phyloP scores from a whole-genome alignment of 2,329 filamentous ascomycete genomes.

The Piedraia hortae region DNA sequence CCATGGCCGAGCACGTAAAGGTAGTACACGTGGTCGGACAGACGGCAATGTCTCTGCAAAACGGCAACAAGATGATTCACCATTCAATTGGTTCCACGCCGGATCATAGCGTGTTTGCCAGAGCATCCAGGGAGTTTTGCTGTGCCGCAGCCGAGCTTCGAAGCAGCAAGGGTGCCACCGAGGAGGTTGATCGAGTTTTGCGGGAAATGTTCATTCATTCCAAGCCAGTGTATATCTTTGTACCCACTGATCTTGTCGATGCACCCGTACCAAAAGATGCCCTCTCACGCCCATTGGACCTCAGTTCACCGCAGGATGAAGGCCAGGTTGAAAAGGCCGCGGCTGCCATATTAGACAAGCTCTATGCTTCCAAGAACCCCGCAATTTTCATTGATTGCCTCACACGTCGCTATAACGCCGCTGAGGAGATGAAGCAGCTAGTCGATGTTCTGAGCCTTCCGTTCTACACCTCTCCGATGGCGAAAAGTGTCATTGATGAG shows the following conservation, averaged over 20 bases:
- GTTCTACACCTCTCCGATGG: conserved; percentile 16
- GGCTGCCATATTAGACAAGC: conserved; percentile 10
- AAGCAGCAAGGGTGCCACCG: conserved; percentile 15
- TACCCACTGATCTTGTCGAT: conserved; percentile 16
- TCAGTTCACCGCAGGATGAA: conserved; percentile 9
- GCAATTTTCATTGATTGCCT: conserved; percentile 16
- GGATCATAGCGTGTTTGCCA: conserved; percentile 17
- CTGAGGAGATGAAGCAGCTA: conserved; percentile 11
- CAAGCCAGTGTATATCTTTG: conserved; percentile 18
- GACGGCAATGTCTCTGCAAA: conserved; percentile 17
- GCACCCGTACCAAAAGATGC: conserved; percentile 13
- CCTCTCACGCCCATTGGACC: conserved; percentile 14
- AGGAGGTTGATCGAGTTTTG: conserved; percentile 18
- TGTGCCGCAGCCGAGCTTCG: conserved; percentile 16
- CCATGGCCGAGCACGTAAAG: conserved; percentile 18
- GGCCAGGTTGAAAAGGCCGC: conserved; percentile 10
- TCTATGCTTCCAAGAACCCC: conserved; percentile 14
- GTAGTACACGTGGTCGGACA: conserved; percentile 21
- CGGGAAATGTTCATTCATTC: conserved; percentile 17
- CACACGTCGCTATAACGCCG: conserved; percentile 14
- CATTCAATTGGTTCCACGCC: conserved; percentile 17
- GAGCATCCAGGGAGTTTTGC: conserved; percentile 14
- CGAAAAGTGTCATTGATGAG: conserved; percentile 18
- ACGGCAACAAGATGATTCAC: conserved; percentile 19
- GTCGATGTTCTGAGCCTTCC: conserved; percentile 14